Base-by-base conservation (phyloP, 148 eudicot genomes). In the Simmondsia chinensis region DNA sequence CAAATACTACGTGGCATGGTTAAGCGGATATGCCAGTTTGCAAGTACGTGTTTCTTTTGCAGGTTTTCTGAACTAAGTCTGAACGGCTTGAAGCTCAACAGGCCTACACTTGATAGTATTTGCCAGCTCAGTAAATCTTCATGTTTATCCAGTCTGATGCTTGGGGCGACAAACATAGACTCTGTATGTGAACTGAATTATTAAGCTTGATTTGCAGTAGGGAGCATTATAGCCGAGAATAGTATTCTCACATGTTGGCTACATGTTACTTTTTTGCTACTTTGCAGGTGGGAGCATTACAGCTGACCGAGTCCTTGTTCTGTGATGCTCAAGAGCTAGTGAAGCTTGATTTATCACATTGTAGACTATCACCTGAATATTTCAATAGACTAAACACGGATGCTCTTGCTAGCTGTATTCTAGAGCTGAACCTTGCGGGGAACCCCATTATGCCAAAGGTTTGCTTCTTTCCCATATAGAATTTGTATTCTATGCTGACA, bases 1-100 rank as follows among this genome's bases (percentile, higher is more conserved):
- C 12, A 11, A 33, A 15, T 10, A 15, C 4, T 4, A 28, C 11
- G 24, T 43, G 31, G 30, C n/a, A 16, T 17, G 3, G 25, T 6
- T 50, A 9, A 22, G 10, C 10, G 18, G 36, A 7, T 37, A 27
- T 47, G 28, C 22, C n/a, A 2, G n/a, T 30, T 43, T 33, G 12
- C 26, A 16, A 19, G 32, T 35, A 26, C 32, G 11, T 41, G 18
- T 57, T 50, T 17, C 20, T 46, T 39, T 28, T 33, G 26, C 50
- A 91, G 97, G 61, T 79, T 91, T 79, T 72, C 91, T 22, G 94
- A 79, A 54, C 71, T 91, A 39, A 79, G 56, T 69, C 46, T 91
- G 57, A 77, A 60, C 46, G 97, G 95, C 12, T 39, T 85, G 44
- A 91, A 82, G 61, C 70, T 91, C 47, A 82, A 69, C 65, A 79